A percentile compares a stretch with the other conserved stretches of the same genome.
Conservation (phyloP, 495 filamentous ascomycete genomes). For the Mytilinidion resinicola region DNA sequence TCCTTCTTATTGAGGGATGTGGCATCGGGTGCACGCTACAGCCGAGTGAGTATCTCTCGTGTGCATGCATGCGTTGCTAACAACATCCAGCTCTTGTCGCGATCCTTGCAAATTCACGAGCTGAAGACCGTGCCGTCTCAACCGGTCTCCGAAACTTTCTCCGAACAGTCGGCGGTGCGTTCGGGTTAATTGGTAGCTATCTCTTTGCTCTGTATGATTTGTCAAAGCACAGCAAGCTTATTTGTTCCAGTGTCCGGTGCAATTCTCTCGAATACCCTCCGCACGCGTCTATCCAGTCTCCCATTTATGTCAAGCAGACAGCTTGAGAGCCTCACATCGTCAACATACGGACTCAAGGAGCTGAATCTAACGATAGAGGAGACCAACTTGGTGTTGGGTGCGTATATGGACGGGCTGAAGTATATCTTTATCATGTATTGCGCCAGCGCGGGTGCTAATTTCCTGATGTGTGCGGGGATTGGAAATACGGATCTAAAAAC, state of each 20-base stretch:
- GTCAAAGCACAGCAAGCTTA: too few relatives aligned
- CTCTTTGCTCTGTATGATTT: too few relatives aligned
- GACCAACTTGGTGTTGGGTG: neutral
- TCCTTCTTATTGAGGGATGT: constrained; percentile 48
- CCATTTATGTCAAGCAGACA: constrained; percentile 24
- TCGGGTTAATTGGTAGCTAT: constrained; percentile 44
- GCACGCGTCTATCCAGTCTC: constrained; percentile 34
- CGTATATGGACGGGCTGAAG: constrained; percentile 10
- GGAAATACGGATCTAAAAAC: constrained; percentile 3
- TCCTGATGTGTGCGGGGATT: constrained; percentile 8
- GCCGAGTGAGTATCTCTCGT: constrained; percentile 29
- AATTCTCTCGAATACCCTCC: constrained; percentile 47
- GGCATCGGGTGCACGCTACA: constrained; percentile 57
- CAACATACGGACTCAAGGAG: constrained; percentile 6
- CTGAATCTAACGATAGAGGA: constrained; percentile 1
- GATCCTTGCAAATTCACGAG: constrained; percentile 53
- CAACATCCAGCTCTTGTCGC: constrained; percentile 44
- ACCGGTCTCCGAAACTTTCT: constrained; percentile 60
- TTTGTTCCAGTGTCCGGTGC: constrained; percentile 43
- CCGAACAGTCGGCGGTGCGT: constrained; percentile 53
- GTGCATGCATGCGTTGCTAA: too few relatives aligned
- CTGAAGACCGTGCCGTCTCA: constrained; percentile 54
- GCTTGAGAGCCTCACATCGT: constrained; percentile 9
- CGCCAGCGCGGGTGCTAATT: constrained; percentile 9
- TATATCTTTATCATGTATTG: constrained; percentile 18